Conservation (phyloP, 371 early-diverging fungal genomes). For the Basidiobolus heterosporus region DNA sequence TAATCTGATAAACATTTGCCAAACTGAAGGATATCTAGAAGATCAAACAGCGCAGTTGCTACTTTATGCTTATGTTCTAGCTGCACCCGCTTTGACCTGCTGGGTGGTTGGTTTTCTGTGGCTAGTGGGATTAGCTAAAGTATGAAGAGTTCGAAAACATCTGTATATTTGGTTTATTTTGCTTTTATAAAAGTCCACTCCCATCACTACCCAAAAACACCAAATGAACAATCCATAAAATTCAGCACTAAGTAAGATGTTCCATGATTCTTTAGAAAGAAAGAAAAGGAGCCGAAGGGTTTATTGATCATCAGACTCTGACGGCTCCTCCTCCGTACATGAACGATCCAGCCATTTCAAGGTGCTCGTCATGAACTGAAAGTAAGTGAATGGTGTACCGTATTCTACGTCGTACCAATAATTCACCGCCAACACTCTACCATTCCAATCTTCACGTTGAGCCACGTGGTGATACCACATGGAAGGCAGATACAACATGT, state of each 20-base stretch:
- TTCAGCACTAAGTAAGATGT: no score
- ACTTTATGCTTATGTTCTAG: constrained; percentile 3
- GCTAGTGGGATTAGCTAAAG: neutral
- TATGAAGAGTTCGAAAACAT: no score
- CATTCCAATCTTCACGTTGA: constrained; percentile 22
- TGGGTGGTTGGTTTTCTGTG: constrained; percentile 2
- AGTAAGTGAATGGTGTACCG: constrained; percentile 2
- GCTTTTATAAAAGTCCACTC: no score
- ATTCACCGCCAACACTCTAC: constrained; percentile 32
- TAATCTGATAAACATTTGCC: constrained; percentile 27
- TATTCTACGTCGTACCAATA: constrained; percentile 69
- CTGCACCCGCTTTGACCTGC: neutral
- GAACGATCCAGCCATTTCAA: no score
- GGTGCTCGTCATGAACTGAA: no score
- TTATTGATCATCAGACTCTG: no score
- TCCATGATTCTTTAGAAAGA: no score
- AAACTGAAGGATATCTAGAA: constrained; percentile 26
- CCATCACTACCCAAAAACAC: no score
- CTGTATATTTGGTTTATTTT: no score
- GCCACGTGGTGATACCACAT: constrained; percentile 64
- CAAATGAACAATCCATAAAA: no score
- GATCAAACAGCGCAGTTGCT: constrained; percentile 28
- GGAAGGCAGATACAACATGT: constrained; percentile 62
- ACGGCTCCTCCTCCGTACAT: no score
- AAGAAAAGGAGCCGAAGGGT: no score